These are phyloP conservation scores for Saccharomyces hybrid DNA, from an alignment of 1,139 yeast genomes.

Conservation along the genomic window DNA sequence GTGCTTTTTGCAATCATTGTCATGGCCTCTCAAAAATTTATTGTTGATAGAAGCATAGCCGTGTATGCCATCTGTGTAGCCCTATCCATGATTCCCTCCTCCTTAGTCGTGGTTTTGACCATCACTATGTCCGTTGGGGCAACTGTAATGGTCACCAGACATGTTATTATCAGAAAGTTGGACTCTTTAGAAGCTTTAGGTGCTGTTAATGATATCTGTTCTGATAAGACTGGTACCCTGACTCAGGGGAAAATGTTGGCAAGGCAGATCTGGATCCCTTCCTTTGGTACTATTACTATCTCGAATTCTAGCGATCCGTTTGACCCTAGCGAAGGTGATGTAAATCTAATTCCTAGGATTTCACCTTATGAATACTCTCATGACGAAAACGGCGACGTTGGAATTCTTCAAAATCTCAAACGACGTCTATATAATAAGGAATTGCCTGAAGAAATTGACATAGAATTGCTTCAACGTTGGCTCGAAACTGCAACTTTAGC, in stretches of 20 bases:
- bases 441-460: constrained; percentile 31
- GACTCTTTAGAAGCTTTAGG: constrained; percentile 96
- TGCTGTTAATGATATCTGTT: constrained; percentile 88
- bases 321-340: constrained; percentile 61
- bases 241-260: constrained; percentile 95
- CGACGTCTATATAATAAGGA: constrained; percentile 36
- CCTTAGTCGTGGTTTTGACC: constrained; percentile 92
- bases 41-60: constrained; percentile 92
- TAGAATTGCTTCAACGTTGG: constrained; percentile 44
- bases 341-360: constrained; percentile 35
- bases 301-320: constrained; percentile 59
- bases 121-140: constrained; percentile 95
- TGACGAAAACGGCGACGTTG: constrained; percentile 44
- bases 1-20: constrained; percentile 83
- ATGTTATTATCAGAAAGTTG: constrained; percentile 85
- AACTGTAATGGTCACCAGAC: constrained; percentile 85
- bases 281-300: constrained; percentile 58
- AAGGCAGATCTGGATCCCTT: constrained; percentile 80
- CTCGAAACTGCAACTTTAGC: constrained; percentile 74
- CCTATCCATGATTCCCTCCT: constrained; percentile 97
- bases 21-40: constrained; percentile 76
- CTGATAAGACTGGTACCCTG: constrained; percentile 93
- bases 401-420: constrained; percentile 41
- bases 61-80: constrained; percentile 90
- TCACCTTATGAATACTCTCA: constrained; percentile 45